phyloP scores from a whole-genome alignment of 768 basidiomycete species.

The Cystofilobasidium macerans region DNA sequence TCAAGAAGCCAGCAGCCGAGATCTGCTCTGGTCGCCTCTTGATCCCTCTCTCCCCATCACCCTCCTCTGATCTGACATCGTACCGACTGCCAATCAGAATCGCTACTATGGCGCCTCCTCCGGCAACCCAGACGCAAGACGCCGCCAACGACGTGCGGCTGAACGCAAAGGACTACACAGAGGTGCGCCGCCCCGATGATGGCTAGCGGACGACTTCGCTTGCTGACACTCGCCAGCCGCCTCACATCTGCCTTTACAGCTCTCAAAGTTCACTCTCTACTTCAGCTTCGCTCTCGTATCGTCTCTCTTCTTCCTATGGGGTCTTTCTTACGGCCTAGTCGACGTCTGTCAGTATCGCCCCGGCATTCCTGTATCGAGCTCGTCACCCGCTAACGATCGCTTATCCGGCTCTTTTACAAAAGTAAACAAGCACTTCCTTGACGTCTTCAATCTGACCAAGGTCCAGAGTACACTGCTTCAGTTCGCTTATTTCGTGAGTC shows the following conservation, averaged over 20 bases:
- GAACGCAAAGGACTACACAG: not conserved
- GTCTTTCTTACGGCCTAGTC: conserved; percentile 2
- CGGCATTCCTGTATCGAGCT: too few species aligned
- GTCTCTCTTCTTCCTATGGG: conserved; percentile 11
- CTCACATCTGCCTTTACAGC: not conserved
- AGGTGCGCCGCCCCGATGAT: not conserved
- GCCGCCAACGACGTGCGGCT: not conserved
- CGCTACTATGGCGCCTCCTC: not conserved
- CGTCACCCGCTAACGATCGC: too few species aligned
- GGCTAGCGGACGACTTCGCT: too few species aligned
- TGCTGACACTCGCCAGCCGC: too few species aligned
- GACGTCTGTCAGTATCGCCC: not conserved
- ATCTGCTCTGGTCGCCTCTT: too few species aligned
- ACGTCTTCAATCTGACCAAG: conserved; percentile 25
- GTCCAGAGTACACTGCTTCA: conserved; percentile 28
- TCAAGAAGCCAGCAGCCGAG: too few species aligned
- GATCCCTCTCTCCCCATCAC: too few species aligned
- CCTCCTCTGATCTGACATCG: not conserved
- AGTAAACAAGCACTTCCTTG: conserved; percentile 18
- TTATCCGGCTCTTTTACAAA: too few species aligned
- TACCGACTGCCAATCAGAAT: not conserved
- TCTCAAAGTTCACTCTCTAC: not conserved
- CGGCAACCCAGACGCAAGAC: not conserved
- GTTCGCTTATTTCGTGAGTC: conserved; percentile 29
- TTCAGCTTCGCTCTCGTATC: conserved; percentile 7